Conservation (phyloP, 805 yeast species). For the Candida adriatica region DNA sequence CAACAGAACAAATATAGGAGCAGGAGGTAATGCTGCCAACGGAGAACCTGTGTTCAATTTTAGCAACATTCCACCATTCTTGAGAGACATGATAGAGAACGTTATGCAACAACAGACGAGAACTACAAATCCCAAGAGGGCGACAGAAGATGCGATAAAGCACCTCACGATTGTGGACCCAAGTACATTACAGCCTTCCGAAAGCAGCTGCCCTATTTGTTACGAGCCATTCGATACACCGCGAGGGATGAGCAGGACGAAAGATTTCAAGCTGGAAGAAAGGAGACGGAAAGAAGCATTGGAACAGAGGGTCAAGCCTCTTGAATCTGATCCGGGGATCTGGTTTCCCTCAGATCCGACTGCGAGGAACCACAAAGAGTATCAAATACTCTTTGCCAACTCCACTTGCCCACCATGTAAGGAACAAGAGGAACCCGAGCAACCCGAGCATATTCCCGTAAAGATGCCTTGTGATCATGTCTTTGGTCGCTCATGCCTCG, state of each 20-base stretch:
- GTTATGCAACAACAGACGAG: constrained; percentile 5
- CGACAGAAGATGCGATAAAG: constrained; percentile 18
- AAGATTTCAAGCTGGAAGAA: constrained; percentile 3
- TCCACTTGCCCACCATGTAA: not conserved
- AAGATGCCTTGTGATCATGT: constrained; percentile 79
- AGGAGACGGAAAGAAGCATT: constrained; percentile 7
- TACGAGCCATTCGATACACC: constrained; percentile 15
- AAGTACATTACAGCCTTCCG: constrained; percentile 4
- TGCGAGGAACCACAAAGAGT: constrained; percentile 9
- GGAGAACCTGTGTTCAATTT: constrained; percentile 15
- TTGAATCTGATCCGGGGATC: constrained; percentile 15
- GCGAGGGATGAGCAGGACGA: not conserved
- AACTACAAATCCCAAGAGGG: constrained; percentile 9
- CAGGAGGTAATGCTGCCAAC: constrained; percentile 8
- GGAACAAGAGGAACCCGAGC: not conserved
- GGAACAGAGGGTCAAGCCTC: constrained; percentile 2
- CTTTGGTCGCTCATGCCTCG: constrained; percentile 77
- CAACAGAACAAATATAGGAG: constrained; percentile 14
- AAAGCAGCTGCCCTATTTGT: constrained; percentile 17
- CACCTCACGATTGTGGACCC: constrained; percentile 11
- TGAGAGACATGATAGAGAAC: constrained; percentile 12
- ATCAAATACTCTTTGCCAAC: not conserved
- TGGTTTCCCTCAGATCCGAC: constrained; percentile 13
- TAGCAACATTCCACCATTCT: constrained; percentile 10
- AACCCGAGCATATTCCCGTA: constrained; percentile 51